Evolutionary conservation across 805 yeast genomes (phyloP).

Genomic region (Schwanniomyces vanrijiae): DNA sequence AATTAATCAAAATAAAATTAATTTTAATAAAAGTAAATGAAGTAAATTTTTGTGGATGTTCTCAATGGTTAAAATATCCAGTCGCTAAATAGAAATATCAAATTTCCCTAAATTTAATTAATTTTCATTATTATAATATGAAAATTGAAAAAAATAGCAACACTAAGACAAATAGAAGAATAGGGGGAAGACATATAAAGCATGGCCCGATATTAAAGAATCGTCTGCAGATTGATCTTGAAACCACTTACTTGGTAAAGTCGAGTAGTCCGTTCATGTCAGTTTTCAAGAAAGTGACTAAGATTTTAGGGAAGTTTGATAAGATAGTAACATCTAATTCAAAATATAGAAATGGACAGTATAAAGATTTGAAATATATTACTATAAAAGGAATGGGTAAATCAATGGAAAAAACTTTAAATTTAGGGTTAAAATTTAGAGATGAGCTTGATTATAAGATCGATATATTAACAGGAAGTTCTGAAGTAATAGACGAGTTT

Average conservation of each 20-base stretch:
- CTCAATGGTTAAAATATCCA: no score
- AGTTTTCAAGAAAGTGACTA: slow-evolving; percentile 64
- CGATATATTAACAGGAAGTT: slow-evolving; percentile 62
- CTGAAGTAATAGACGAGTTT: slow-evolving; percentile 73
- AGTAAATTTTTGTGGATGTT: no score
- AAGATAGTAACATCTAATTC: slow-evolving; percentile 14
- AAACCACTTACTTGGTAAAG: slow-evolving; percentile 57
- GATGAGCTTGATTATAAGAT: slow-evolving; percentile 49
- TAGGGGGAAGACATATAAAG: slow-evolving; percentile 42
- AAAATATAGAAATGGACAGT: slow-evolving; percentile 30
- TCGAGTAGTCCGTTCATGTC: slow-evolving; percentile 70
- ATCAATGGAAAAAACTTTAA: slow-evolving; percentile 60
- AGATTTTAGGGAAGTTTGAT: slow-evolving; percentile 47
- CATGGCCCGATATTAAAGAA: slow-evolving; percentile 53
- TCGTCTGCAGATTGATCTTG: slow-evolving; percentile 40
- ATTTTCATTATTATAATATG: neutral
- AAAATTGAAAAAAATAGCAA: neutral
- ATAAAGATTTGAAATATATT: slow-evolving; percentile 46
- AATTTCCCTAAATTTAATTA: no score
- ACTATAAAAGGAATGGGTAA: slow-evolving; percentile 73
- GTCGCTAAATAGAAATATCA: no score
- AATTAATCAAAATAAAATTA: no score
- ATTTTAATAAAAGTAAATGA: no score
- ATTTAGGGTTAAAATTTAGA: slow-evolving; percentile 61
- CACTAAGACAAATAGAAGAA: slow-evolving; percentile 1